A percentile compares a stretch with the other conserved stretches of the same genome.
phyloP scores from a whole-genome alignment of 805 yeast species.

The Nakazawaea ambrosiae region DNA sequence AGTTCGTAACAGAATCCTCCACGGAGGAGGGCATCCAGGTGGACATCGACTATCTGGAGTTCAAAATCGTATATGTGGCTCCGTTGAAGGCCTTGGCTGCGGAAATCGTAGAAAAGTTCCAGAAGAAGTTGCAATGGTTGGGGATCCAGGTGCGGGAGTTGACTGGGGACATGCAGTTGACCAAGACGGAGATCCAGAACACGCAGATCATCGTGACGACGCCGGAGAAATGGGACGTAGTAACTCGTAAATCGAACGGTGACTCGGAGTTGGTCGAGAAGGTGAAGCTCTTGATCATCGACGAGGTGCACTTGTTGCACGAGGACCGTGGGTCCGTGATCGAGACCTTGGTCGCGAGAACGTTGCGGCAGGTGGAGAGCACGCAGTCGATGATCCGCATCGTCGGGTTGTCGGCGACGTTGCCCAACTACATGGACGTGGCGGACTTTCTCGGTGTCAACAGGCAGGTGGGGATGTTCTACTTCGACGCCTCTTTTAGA shows the following conservation, averaged over 20 bases:
- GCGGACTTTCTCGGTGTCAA: constrained; percentile 93
- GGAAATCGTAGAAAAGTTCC: constrained; percentile 88
- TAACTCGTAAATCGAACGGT: constrained; percentile 87
- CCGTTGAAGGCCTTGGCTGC: constrained; percentile 94
- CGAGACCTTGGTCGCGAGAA: constrained; percentile 91
- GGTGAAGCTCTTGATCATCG: constrained; percentile 81
- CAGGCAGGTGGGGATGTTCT: constrained; percentile 86
- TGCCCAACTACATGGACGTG: constrained; percentile 88
- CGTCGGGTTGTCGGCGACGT: constrained; percentile 89
- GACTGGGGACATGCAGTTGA: constrained; percentile 94
- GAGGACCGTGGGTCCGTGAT: constrained; percentile 98
- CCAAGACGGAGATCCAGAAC: constrained; percentile 67
- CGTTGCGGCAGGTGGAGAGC: constrained; percentile 90
- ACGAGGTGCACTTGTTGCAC: constrained; percentile 93
- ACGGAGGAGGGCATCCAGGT: constrained; percentile 41
- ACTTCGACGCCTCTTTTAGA: constrained; percentile 86
- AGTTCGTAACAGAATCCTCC: constrained; percentile 48
- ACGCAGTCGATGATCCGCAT: constrained; percentile 90
- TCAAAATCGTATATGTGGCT: constrained; percentile 88
- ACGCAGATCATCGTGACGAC: constrained; percentile 92
- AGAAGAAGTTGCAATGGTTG: constrained; percentile 70
- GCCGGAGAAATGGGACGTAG: constrained; percentile 97
- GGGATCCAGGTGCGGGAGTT: constrained; percentile 83
- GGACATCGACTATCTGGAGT: constrained; percentile 76
- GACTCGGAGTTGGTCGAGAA: constrained; percentile 80